Base-by-base conservation (phyloP, 2,329 filamentous ascomycete species). In the Bipolaris bicolor region DNA sequence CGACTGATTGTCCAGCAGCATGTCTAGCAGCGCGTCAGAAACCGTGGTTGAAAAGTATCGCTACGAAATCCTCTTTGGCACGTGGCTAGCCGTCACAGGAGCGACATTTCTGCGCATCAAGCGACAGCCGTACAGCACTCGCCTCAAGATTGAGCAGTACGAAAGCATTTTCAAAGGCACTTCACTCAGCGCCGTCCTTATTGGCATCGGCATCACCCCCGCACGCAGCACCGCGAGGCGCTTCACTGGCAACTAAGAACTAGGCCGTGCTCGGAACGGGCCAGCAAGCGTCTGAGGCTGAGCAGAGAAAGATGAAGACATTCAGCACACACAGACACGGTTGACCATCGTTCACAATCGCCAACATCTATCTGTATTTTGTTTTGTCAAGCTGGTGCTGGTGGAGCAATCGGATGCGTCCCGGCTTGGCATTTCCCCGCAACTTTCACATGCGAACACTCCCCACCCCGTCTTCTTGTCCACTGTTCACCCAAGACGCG, bases 101-200 rank as follows among this genome's bases (percentile, higher is more conserved):
- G 61, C 64, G 37, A 73, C 70, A 7, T 76, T 76, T 33, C 57
- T 70, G 29, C 71, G 73, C 44, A 72, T 77, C 43, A 64, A 61
- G 29, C 68, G 71, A 10, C 73, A 76, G 60, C 74, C 71, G 4
- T 76, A 74, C 61, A 68, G 66, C 50, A 57, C 61, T 9, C 61
- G 70, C 13, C 62, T 76, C 22, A 76, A 76, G 57, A 63, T 67
- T 9, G 73, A 73, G 53, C 72, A 76, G 57, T 76, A 76, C 58
- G 74, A 77, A 57, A 74, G 71, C 52, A 73, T 74, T 26, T 74
- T 75, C 67, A 76, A 77, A 43, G 71, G 71, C 20, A 75, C 73
- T 1, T 70, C 69, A 0, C 58, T 75, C 10, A 64, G 68, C 34
- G 67, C 68, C 3, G 61, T 71, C 11, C 63, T 71, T 6, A 62